Percentiles rank a stretch among this genome's conserved stretches.
phyloP scores from a whole-genome alignment of 352 stramenopile species.

The Phytophthora pinifolia region DNA sequence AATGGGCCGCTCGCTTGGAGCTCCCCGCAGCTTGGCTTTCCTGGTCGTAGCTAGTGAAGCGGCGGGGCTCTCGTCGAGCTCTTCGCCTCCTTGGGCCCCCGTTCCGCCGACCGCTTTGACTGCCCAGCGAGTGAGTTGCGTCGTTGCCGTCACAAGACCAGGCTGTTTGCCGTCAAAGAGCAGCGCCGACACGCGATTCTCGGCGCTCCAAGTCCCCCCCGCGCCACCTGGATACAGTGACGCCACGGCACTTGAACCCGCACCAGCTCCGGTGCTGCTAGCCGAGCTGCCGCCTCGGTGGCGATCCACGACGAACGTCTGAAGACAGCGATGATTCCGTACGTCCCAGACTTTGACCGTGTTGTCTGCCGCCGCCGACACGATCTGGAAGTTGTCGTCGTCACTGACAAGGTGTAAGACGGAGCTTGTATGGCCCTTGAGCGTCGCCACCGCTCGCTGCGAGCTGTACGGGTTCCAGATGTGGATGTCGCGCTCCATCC shows the following conservation, averaged over 20 bases:
- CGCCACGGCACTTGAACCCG: constrained; percentile 5
- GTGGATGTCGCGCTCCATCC: constrained; percentile 84
- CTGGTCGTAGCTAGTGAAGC: not conserved
- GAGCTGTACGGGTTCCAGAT: constrained; percentile 92
- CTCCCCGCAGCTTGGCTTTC: too few relatives aligned
- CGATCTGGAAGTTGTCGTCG: constrained; percentile 84
- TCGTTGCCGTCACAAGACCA: constrained; percentile 68
- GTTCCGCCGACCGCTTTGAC: constrained; percentile 50
- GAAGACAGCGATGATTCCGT: constrained; percentile 73
- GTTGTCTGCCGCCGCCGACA: constrained; percentile 80
- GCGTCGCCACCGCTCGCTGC: constrained; percentile 66
- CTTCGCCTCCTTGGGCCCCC: constrained; percentile 38
- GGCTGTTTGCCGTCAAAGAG: constrained; percentile 68
- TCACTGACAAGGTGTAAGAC: constrained; percentile 78
- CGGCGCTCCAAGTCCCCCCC: constrained; percentile 24
- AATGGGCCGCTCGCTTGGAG: constrained; percentile 37
- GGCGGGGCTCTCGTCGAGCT: constrained; percentile 35
- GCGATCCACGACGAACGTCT: constrained; percentile 71
- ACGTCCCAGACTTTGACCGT: constrained; percentile 87
- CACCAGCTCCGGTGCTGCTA: constrained; percentile 2
- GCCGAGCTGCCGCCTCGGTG: constrained; percentile 15
- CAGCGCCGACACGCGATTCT: constrained; percentile 69
- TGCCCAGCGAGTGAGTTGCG: constrained; percentile 66
- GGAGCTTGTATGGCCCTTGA: constrained; percentile 72
- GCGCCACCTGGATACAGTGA: constrained; percentile 40